Evolutionary conservation across 495 filamentous ascomycete species (phyloP).

Genomic region (Trichoderma orchidacearum): DNA sequence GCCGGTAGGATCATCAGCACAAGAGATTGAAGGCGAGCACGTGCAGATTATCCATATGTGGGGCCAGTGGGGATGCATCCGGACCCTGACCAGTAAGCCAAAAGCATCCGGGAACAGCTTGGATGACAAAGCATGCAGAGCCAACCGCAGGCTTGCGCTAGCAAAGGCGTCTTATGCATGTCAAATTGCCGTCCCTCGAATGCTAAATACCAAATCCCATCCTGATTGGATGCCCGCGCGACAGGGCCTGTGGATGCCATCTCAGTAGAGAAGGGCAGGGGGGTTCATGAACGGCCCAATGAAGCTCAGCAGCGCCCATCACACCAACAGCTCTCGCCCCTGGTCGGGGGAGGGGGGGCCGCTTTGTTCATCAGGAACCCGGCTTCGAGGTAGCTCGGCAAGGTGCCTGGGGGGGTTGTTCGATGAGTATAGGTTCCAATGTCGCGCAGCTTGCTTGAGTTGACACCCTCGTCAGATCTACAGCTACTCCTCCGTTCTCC

Average conservation of each 20-base stretch:
- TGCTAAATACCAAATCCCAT: neutral
- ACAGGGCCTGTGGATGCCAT: neutral
- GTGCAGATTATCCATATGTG: neutral
- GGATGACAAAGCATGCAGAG: too few species aligned
- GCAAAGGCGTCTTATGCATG: neutral
- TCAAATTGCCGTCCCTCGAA: neutral
- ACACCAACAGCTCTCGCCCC: neutral
- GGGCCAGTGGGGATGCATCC: neutral
- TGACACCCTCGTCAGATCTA: neutral
- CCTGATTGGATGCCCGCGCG: neutral
- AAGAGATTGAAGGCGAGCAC: neutral
- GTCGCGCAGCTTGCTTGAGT: neutral
- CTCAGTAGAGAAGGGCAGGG: neutral
- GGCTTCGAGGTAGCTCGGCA: neutral
- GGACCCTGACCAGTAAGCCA: too few species aligned
- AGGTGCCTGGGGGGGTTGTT: neutral
- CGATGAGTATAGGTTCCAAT: neutral
- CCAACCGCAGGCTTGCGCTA: too few species aligned
- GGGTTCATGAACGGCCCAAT: neutral
- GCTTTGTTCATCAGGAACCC: neutral
- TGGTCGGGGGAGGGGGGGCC: neutral
- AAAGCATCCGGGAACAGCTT: too few species aligned
- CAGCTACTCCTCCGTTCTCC: too few species aligned
- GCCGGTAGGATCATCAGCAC: neutral
- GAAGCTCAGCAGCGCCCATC: neutral